Evolutionary conservation across 805 yeast genomes (phyloP).

Genomic region (Kregervanrija delftensis): DNA sequence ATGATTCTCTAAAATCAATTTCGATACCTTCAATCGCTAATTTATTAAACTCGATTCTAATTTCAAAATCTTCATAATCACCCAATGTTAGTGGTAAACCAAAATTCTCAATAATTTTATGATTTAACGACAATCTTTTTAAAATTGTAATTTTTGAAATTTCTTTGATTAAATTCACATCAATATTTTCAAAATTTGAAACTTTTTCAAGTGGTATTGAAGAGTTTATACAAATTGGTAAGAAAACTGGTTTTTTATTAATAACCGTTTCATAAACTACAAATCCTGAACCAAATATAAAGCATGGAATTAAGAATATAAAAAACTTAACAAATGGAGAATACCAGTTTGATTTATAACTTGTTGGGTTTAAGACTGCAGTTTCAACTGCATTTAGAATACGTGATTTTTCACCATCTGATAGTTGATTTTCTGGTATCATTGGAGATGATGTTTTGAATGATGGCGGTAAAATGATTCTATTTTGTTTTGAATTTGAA

Average conservation of each 20-base stretch:
- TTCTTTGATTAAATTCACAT: conserved; percentile 22
- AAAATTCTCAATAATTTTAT: conserved; percentile 19
- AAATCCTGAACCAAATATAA: conserved; percentile 19
- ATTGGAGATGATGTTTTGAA: conserved; percentile 15
- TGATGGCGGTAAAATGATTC: conserved; percentile 14
- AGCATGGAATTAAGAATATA: conserved; percentile 10
- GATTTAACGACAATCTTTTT: conserved; percentile 25
- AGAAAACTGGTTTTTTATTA: conserved; percentile 24
- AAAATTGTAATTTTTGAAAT: conserved; percentile 20
- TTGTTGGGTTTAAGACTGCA: conserved; percentile 2
- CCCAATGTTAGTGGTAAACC: conserved; percentile 29
- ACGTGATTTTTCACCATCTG: conserved; percentile 6
- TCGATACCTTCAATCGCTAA: conserved; percentile 26
- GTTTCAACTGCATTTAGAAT: background rate
- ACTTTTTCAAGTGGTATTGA: conserved; percentile 21
- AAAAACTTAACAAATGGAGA: conserved; percentile 9
- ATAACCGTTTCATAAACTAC: conserved; percentile 21
- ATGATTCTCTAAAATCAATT: conserved; percentile 23
- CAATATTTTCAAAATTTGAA: conserved; percentile 21
- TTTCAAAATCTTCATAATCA: conserved; percentile 22
- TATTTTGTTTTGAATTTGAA: too few species aligned
- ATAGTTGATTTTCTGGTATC: conserved; percentile 7
- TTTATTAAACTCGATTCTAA: conserved; percentile 24
- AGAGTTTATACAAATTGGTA: conserved; percentile 26
- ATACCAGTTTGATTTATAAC: conserved; percentile 12